Percentiles rank a stretch among this genome's conserved stretches.
phyloP scores from a whole-genome alignment of 1,284 basidiomycete genomes.

The Veloboletus limbatus region DNA sequence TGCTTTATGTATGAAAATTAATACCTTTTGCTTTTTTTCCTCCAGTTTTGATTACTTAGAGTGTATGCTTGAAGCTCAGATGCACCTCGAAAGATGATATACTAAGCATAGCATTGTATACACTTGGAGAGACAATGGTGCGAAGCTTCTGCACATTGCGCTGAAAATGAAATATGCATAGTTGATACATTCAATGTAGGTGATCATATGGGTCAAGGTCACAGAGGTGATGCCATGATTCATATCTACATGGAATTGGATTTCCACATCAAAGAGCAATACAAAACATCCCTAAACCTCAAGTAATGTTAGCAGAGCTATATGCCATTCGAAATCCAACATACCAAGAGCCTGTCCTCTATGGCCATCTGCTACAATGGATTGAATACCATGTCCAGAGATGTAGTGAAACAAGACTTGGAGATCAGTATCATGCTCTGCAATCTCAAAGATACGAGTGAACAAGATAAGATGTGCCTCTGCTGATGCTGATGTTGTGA shows the following conservation, averaged over 20 bases:
- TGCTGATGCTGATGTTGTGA: constrained; percentile 1
- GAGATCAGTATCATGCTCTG: not conserved
- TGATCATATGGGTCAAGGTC: constrained; percentile 4
- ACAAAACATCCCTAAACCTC: not conserved
- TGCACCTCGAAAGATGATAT: constrained; percentile 3
- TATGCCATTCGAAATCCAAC: not conserved
- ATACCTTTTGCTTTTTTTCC: constrained; percentile 8
- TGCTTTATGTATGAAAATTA: not conserved
- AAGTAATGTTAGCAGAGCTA: too few relatives aligned
- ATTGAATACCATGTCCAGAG: constrained; percentile 1
- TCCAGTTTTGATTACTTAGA: not conserved
- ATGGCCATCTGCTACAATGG: constrained; percentile 6
- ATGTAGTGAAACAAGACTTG: constrained; percentile 1
- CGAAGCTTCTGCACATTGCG: not conserved
- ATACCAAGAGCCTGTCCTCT: constrained; percentile 3
- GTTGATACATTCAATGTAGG: not conserved
- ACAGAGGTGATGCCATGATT: too few relatives aligned
- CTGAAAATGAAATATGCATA: constrained; percentile 3
- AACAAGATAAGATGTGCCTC: constrained; percentile 5
- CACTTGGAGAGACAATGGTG: not conserved
- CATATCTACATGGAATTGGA: not conserved
- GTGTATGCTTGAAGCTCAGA: not conserved
- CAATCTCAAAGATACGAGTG: constrained; percentile 1
- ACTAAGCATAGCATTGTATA: constrained; percentile 2
- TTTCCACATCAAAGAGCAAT: not conserved